These are phyloP conservation scores for Saccharomycopsis javanensis DNA, from an alignment of 805 yeast species.

Conservation along the genomic window DNA sequence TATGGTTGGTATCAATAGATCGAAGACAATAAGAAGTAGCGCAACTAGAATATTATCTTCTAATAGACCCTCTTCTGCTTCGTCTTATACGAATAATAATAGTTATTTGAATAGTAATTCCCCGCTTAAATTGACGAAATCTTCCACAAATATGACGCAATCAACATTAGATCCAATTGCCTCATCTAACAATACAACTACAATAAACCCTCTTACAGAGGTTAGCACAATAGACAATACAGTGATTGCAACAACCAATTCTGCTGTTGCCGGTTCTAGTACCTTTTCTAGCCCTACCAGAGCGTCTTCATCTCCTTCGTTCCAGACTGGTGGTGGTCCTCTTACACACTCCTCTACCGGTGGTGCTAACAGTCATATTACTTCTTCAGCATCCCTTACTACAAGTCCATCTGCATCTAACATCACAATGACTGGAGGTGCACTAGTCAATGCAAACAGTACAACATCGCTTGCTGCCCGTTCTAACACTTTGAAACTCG, in stretches of 20 bases:
- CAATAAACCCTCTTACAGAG: background rate
- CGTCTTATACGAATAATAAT: background rate
- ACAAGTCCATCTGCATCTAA: background rate
- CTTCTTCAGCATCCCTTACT: background rate
- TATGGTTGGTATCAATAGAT: background rate
- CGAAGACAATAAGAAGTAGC: background rate
- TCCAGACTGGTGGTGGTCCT: background rate
- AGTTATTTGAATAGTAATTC: background rate
- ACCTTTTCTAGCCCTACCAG: background rate
- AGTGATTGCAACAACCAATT: background rate
- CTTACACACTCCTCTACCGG: background rate
- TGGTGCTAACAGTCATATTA: background rate
- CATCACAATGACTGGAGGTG: background rate
- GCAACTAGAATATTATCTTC: background rate
- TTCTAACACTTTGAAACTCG: slow-evolving; percentile 12
- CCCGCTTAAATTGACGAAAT: background rate
- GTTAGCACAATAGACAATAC: background rate
- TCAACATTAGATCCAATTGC: background rate
- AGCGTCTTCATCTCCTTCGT: background rate
- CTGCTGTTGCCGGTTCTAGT: background rate
- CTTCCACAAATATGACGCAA: background rate
- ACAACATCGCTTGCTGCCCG: slow-evolving; percentile 8
- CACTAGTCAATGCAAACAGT: slow-evolving; percentile 1
- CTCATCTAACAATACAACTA: background rate
- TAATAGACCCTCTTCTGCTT: background rate